phyloP scores from a whole-genome alignment of 2,329 filamentous ascomycete species.

The Cryphonectria carpinicola region DNA sequence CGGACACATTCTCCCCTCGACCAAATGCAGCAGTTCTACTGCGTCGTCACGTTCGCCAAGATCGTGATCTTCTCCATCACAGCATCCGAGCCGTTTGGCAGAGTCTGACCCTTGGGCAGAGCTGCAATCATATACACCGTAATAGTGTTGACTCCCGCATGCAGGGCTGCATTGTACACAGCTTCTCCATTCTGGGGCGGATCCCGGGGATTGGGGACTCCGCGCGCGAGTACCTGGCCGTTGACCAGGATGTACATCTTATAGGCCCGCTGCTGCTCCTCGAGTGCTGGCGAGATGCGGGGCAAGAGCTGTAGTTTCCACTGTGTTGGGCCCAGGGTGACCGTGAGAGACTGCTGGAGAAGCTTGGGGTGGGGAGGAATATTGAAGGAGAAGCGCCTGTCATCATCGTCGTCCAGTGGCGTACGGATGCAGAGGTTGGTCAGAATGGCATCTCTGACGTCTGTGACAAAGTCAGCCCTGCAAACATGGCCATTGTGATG shows the following conservation, averaged over 20 bases:
- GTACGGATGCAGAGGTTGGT: slow-evolving; percentile 67
- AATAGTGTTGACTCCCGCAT: slow-evolving; percentile 75
- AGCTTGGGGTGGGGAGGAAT: slow-evolving; percentile 68
- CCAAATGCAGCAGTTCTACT: slow-evolving; percentile 34
- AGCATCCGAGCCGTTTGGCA: slow-evolving; percentile 62
- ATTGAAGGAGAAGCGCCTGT: slow-evolving; percentile 64
- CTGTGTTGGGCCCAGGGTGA: slow-evolving; percentile 70
- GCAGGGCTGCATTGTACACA: slow-evolving; percentile 75
- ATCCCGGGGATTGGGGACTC: slow-evolving; percentile 57
- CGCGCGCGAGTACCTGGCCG: slow-evolving; percentile 60
- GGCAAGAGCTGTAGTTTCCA: slow-evolving; percentile 74
- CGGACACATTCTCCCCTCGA: not conserved
- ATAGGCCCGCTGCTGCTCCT: slow-evolving; percentile 67
- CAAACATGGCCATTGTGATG: not conserved
- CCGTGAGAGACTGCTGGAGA: slow-evolving; percentile 72
- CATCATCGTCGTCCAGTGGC: slow-evolving; percentile 67
- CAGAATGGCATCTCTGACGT: slow-evolving; percentile 65
- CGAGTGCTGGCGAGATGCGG: slow-evolving; percentile 64
- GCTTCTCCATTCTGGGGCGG: slow-evolving; percentile 60
- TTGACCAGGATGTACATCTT: slow-evolving; percentile 77
- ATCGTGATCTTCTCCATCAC: slow-evolving; percentile 81
- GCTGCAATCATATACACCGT: slow-evolving; percentile 79
- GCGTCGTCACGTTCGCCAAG: slow-evolving; percentile 70
- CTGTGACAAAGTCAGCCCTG: slow-evolving; percentile 41
- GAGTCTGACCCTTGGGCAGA: slow-evolving; percentile 62